phyloP scores from a whole-genome alignment of 176 grass and related monocot genomes.

The Musa beccarii region DNA sequence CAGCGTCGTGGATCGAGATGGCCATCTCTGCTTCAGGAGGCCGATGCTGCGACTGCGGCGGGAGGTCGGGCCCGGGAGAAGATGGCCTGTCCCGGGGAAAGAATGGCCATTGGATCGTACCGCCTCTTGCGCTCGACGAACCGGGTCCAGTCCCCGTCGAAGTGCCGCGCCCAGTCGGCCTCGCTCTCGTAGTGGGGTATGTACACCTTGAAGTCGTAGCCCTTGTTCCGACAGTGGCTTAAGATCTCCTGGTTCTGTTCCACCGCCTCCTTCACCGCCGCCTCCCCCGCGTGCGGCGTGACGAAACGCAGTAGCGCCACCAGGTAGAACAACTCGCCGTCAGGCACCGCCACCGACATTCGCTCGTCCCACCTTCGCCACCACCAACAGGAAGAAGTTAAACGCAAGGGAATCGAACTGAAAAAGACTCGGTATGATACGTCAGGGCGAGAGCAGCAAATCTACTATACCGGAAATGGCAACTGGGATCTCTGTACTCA shows the following conservation, averaged over 20 bases:
- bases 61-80: constrained; percentile 32
- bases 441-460: too few relatives aligned
- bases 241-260: constrained; percentile 63
- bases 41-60: neutral
- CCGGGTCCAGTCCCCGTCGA: constrained; percentile 49
- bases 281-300: constrained; percentile 29
- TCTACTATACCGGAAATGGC: constrained; percentile 16
- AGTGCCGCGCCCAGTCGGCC: constrained; percentile 64
- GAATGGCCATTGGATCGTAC: constrained; percentile 66
- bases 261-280: constrained; percentile 45
- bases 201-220: constrained; percentile 87
- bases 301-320: constrained; percentile 86
- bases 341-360: constrained; percentile 71
- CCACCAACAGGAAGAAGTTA: neutral
- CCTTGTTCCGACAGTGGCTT: constrained; percentile 40
- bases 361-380: constrained; percentile 64
- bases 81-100: constrained; percentile 78
- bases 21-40: neutral
- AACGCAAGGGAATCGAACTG: neutral
- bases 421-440: too few relatives aligned
- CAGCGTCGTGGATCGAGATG: neutral
- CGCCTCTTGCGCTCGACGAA: constrained; percentile 55
- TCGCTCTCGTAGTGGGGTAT: constrained; percentile 52
- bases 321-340: constrained; percentile 79
- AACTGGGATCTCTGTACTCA: neutral